Evolutionary conservation across 2,329 filamentous ascomycete species (phyloP), one percentile per base, ranked within the genome.

Genomic region (Microdochium trichocladiopsis): DNA sequence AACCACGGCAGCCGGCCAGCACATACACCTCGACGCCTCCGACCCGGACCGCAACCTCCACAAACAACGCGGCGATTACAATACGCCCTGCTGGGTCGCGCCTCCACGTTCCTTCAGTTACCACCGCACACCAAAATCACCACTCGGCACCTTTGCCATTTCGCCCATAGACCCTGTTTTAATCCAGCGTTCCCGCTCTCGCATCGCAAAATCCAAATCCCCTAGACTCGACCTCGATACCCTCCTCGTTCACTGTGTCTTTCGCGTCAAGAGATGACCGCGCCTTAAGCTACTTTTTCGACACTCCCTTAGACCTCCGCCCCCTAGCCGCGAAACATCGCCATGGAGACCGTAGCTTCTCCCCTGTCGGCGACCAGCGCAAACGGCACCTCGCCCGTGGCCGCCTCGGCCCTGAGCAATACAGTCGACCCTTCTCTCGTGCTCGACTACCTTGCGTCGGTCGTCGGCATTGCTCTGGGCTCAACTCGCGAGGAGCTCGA

Each of bases 401-500:
- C 77, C 48, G 80, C 83, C 58, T 45, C 41, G 21, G 41, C 41
- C 11, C 18, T 45, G 41, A 18, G 41, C n/a, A 72, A 74, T 53
- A 72, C 76, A 56, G 72, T 89, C 65, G 87, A 91, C 62, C 82
- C 87, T n/a, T 75, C 73, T 57, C 73, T 81, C 59, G 77, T 92
- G 50, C 77, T 92, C 58, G 84, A 91, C 54, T 84, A 93, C 69
- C 75, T 93, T 55, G 78, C 79, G 37, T 78, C 83, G 54, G 80
- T 92, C 53, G 81, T 90, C 59, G 79, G 84, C 67, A 81, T 88
- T 53, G 87, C 87, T 57, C 79, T 93, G 48, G 88, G 88, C 58
- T 87, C 89, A 61, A 82, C 82, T 53, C 83, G 84, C 65, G 77
- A 83, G 56, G 93, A 99, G 65, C 82, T 99, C 51, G 84, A 93